Evolutionary conservation across 495 filamentous ascomycete genomes (phyloP), one percentile per base, ranked within the genome.

Genomic region (Daldinia caldariorum): DNA sequence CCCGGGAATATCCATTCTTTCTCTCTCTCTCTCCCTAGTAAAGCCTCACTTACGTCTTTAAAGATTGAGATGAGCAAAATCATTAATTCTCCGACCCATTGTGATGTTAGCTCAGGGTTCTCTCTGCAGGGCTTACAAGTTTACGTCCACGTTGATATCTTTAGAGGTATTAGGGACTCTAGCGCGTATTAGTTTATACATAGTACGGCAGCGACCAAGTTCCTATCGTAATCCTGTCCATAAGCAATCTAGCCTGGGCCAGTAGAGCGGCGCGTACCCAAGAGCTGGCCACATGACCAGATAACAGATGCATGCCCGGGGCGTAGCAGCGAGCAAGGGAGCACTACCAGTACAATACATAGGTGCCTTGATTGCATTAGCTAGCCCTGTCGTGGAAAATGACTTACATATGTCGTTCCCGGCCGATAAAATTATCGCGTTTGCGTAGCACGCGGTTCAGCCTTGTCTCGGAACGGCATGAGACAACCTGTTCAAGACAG

Each of bases 1-100:
- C 8, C 45, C 41, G 60, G 47, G 22, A 8, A 35, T 14, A 50
- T 37, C 59, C 53, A 53, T 55, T 45, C 14, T 43, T 18, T n/a
- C 32, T 12, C 35, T n/a, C 14, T 12, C 39, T 58, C n/a, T n/a
- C n/a, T n/a, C n/a, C 32, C 6, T 70, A 49, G 56, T 32, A 26
- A 26, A 26, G 61, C 61, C 67, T 61, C 37, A 16, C 38, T 47
- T 51, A 66, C 14, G 34, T 45, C 26, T 41, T 43, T 26, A n/a
- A 61, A 34, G 43, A 7, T 47, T 63, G 55, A 41, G 47, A 51
- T 49, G 60, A 60, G 20, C 34, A 58, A 45, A 66, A 12, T 41
- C 61, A 65, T 58, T 53, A 69, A 72, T 50, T 69, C 61, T 69
- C 70, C 70, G 70, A 69, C 10, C 31, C 64, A 31, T 66, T 65